phyloP scores from a whole-genome alignment of 257 asterid species.

The Rhazya stricta region DNA sequence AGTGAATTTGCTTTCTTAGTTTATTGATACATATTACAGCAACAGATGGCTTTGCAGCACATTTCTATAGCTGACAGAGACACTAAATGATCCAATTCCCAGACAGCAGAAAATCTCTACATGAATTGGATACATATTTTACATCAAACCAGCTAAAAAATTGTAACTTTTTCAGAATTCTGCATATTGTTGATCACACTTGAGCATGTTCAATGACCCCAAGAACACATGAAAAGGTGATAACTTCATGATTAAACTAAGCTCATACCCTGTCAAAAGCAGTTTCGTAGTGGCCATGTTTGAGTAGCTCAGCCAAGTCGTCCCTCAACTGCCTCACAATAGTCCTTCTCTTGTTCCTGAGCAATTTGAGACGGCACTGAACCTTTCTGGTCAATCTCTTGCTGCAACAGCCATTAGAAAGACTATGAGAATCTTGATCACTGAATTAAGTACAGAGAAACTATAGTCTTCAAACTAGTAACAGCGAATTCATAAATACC shows the following conservation, averaged over 20 bases:
- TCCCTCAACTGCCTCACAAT: constrained; percentile 49
- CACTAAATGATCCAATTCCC: neutral
- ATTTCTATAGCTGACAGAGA: neutral
- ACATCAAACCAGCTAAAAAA: neutral
- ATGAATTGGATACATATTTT: neutral
- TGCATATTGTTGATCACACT: neutral
- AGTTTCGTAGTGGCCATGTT: constrained; percentile 42
- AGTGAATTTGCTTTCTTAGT: too few relatives aligned
- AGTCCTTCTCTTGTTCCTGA: constrained; percentile 58
- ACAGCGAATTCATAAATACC: constrained; percentile 28
- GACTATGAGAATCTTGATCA: neutral
- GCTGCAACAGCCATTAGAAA: constrained; percentile 27
- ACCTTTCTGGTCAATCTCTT: constrained; percentile 54
- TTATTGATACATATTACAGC: too few relatives aligned
- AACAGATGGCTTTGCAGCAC: neutral
- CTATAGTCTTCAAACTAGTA: neutral
- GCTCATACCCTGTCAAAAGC: constrained; percentile 55
- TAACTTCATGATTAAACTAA: neutral
- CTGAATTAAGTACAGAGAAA: neutral
- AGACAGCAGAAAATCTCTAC: neutral
- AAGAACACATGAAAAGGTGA: neutral
- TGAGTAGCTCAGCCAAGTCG: constrained; percentile 64
- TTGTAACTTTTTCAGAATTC: neutral
- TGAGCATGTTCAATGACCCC: neutral
- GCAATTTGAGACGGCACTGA: constrained; percentile 57